Conservation (phyloP, 2,329 filamentous ascomycete genomes). For the Alternaria alternata region DNA sequence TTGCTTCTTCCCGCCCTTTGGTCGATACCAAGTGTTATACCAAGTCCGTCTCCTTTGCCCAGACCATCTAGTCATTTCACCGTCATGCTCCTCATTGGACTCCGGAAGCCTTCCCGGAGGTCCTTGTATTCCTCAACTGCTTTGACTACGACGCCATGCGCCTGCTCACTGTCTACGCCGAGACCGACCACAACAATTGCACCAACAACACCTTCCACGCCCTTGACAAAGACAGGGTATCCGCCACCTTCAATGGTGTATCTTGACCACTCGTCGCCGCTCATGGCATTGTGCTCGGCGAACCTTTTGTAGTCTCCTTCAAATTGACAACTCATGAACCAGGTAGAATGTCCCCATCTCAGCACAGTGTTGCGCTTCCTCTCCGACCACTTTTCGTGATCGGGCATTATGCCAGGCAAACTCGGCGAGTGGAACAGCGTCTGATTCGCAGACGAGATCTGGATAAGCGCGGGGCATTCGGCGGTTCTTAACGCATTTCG, state of each 20-base stretch:
- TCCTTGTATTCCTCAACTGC: conserved; percentile 65
- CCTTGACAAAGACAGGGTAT: conserved; percentile 74
- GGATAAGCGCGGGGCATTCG: conserved; percentile 65
- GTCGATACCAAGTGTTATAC: conserved; percentile 11
- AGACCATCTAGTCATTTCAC: conserved; percentile 43
- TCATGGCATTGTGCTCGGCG: conserved; percentile 69
- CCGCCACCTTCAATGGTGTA: conserved; percentile 84
- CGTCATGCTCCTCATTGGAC: conserved; percentile 44
- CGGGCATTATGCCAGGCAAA: conserved; percentile 71
- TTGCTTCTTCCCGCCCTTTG: conserved; percentile 1
- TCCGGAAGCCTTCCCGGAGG: conserved; percentile 45
- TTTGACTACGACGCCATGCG: conserved; percentile 79
- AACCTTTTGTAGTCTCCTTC: conserved; percentile 72
- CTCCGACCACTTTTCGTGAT: conserved; percentile 70
- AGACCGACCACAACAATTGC: conserved; percentile 76
- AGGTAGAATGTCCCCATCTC: conserved; percentile 73
- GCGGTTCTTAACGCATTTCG: conserved; percentile 68
- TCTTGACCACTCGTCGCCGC: conserved; percentile 59
- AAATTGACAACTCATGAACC: conserved; percentile 75
- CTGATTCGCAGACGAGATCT: conserved; percentile 70
- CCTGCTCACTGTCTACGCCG: conserved; percentile 73
- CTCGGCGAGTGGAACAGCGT: conserved; percentile 75
- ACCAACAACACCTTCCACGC: conserved; percentile 78
- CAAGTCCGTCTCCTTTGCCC: conserved; percentile 23
- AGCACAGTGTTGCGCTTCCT: conserved; percentile 77